phyloP scores from a whole-genome alignment of 164 flowering plant genomes.

The Tinospora cordifolia region DNA sequence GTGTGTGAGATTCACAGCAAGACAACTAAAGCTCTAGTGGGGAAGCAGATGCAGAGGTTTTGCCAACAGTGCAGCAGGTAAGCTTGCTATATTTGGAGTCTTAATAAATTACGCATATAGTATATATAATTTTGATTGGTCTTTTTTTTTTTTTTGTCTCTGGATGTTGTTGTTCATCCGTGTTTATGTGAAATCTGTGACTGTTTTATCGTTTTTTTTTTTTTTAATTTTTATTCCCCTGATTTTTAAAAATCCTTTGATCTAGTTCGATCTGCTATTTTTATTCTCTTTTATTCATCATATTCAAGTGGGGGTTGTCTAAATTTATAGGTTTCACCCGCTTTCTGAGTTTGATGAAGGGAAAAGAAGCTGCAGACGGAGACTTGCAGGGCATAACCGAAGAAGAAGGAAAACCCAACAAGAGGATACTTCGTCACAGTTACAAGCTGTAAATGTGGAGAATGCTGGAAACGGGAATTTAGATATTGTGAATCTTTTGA shows the following conservation, averaged over 20 bases:
- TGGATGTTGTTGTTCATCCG: neutral
- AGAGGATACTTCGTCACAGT: slow-evolving; percentile 46
- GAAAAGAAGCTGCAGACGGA: slow-evolving; percentile 80
- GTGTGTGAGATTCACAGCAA: slow-evolving; percentile 79
- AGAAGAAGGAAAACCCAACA: slow-evolving; percentile 76
- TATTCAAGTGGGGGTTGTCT: neutral
- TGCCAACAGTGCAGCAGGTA: slow-evolving; percentile 96
- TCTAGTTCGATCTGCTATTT: neutral
- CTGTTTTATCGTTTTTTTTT: neutral
- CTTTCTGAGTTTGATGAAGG: slow-evolving; percentile 86
- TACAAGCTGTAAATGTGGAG: slow-evolving; percentile 34
- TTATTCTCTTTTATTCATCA: neutral
- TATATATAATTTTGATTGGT: too few relatives aligned
- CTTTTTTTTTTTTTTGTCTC: too few relatives aligned
- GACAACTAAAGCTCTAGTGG: slow-evolving; percentile 57
- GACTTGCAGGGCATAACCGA: slow-evolving; percentile 83
- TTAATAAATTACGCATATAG: neutral
- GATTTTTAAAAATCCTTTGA: neutral
- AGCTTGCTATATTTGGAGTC: neutral
- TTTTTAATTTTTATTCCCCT: neutral
- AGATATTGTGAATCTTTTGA: slow-evolving; percentile 56
- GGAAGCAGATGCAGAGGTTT: slow-evolving; percentile 71
- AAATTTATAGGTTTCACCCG: slow-evolving; percentile 58
- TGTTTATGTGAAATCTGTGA: neutral
- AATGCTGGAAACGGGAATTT: slow-evolving; percentile 31